Percentiles rank a stretch among this genome's conserved stretches.
These are phyloP conservation scores for Backusella morwellensis DNA, from an alignment of 192 early-diverging fungal genomes.

Conservation along the genomic window DNA sequence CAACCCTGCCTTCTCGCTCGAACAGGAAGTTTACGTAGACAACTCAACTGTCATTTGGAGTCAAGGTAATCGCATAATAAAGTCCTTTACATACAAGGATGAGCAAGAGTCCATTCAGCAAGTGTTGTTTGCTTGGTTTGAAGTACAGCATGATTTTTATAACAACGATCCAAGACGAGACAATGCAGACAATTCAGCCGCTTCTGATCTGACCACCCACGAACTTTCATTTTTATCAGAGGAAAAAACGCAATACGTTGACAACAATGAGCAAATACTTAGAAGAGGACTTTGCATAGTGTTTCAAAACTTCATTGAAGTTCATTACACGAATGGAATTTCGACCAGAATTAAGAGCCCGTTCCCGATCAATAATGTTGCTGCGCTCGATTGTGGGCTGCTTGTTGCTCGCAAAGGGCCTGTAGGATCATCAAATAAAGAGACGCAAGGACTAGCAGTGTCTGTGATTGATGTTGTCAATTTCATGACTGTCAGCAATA, in stretches of 20 bases:
- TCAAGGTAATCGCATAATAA: neutral
- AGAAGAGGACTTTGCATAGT: conserved; percentile 6
- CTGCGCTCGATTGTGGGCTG: neutral
- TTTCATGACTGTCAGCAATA: neutral
- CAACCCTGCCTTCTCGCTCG: neutral
- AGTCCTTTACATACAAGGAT: neutral
- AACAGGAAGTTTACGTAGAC: conserved; percentile 11
- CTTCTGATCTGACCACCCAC: neutral
- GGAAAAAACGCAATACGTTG: neutral
- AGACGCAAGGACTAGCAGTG: neutral
- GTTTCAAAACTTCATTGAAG: neutral
- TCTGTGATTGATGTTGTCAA: neutral
- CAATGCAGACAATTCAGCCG: neutral
- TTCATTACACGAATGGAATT: neutral
- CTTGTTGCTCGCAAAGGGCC: neutral
- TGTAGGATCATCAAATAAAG: neutral
- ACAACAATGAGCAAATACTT: neutral
- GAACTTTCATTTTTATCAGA: neutral
- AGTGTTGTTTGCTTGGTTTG: conserved; percentile 15
- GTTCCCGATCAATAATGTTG: neutral
- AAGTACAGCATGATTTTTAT: neutral
- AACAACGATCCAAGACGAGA: neutral
- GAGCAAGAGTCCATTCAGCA: neutral
- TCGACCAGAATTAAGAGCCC: neutral
- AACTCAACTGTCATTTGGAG: conserved; percentile 12